phyloP scores from a whole-genome alignment of 2,329 filamentous ascomycete species.

The Raffaelea albimanens region DNA sequence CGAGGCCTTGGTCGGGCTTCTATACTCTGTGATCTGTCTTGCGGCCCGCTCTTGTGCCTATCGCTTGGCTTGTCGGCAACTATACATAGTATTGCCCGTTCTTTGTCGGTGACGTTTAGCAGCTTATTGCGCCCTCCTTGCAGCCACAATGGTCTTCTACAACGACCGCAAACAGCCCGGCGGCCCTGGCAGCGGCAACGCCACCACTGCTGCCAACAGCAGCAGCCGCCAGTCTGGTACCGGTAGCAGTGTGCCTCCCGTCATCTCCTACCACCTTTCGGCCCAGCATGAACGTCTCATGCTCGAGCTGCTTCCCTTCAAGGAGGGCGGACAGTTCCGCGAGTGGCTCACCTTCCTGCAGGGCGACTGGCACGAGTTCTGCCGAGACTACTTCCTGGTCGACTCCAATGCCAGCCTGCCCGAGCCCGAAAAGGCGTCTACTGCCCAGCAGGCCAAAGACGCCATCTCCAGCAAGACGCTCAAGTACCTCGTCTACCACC shows the following conservation, averaged over 20 bases:
- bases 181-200: no score
- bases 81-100: no score
- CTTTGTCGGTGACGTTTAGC: no score
- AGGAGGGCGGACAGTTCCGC: conserved; percentile 22
- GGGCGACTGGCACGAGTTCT: conserved; percentile 28
- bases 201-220: neutral
- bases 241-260: neutral
- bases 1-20: no score
- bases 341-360: conserved; percentile 25
- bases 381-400: conserved; percentile 19
- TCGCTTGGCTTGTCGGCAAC: no score
- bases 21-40: no score
- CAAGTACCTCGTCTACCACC: conserved; percentile 25
- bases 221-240: neutral
- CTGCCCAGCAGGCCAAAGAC: conserved; percentile 20
- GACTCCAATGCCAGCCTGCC: conserved; percentile 12
- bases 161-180: no score
- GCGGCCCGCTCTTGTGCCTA: no score
- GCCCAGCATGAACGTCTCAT: conserved; percentile 28
- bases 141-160: no score
- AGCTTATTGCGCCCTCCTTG: no score
- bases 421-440: conserved; percentile 25
- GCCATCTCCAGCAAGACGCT: conserved; percentile 19
- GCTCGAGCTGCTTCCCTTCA: conserved; percentile 29
- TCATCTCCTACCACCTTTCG: conserved; percentile 12